These are phyloP conservation scores for Crithidia acanthocephali DNA, from an alignment of 208 protist genomes.

Conservation along the genomic window DNA sequence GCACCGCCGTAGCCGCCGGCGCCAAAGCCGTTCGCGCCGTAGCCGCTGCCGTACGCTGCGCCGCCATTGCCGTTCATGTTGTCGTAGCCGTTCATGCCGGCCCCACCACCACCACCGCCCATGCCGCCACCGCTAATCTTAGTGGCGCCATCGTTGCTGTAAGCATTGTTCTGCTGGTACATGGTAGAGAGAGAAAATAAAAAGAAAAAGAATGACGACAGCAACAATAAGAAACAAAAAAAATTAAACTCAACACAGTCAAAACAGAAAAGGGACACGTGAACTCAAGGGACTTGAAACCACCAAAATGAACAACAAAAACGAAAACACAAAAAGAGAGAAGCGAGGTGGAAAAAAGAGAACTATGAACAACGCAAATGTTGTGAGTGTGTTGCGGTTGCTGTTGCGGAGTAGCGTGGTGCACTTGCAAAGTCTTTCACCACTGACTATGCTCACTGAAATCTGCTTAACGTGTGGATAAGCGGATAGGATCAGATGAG, in stretches of 20 bases:
- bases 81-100: not conserved
- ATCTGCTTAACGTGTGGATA: conserved; percentile 5
- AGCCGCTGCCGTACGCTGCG: conserved; percentile 22
- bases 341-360: not conserved
- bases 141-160: conserved; percentile 29
- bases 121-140: conserved; percentile 21
- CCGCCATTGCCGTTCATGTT: conserved; percentile 17
- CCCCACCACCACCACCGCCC: not conserved
- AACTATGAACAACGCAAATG: conserved; percentile 7
- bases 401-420: not conserved
- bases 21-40: conserved; percentile 27
- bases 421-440: not conserved
- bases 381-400: not conserved
- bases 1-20: conserved; percentile 27
- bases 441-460: not conserved
- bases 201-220: not conserved
- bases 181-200: not conserved
- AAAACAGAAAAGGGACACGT: too few species aligned
- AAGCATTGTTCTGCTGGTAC: conserved; percentile 18
- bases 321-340: not conserved
- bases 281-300: too few species aligned
- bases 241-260: not conserved
- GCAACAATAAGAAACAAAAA: conserved; percentile 9
- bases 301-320: conserved; percentile 9
- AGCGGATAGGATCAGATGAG: not conserved